Conservation (phyloP, 2,329 filamentous ascomycete genomes). For the Aspergillus spinulosporus region DNA sequence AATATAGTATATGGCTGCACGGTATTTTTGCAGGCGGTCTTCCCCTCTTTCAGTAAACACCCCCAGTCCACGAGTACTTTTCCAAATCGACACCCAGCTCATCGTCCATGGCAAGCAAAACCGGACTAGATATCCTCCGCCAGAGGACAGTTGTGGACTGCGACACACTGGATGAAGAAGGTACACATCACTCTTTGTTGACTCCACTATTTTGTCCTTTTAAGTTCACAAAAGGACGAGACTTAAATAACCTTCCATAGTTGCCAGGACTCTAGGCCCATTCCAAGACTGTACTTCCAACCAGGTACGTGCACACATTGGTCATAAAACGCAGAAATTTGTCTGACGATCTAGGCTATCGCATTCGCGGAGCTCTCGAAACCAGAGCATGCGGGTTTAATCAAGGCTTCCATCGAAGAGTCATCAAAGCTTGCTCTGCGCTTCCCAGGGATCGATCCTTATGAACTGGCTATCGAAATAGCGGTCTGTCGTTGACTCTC, state of each 20-base stretch:
- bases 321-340: background rate
- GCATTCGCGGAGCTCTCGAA: constrained; percentile 51
- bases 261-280: constrained; percentile 48
- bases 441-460: constrained; percentile 39
- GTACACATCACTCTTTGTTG: constrained; percentile 28
- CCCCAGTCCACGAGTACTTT: background rate
- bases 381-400: constrained; percentile 36
- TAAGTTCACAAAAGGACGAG: background rate
- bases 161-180: constrained; percentile 53
- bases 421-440: constrained; percentile 40
- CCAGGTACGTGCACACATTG: constrained; percentile 41
- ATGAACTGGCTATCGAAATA: constrained; percentile 58
- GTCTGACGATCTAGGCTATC: constrained; percentile 44
- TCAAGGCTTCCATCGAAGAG: constrained; percentile 24
- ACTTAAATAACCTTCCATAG: constrained; percentile 29
- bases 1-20: background rate
- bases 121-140: constrained; percentile 47
- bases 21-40: background rate
- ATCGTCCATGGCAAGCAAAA: constrained; percentile 15
- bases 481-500: constrained; percentile 42
- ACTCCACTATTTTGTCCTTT: background rate
- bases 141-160: constrained; percentile 51
- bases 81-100: background rate
- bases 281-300: constrained; percentile 59
- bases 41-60: background rate